Conservation (phyloP, 2,329 filamentous ascomycete species). For the Helotiales sp. region DNA sequence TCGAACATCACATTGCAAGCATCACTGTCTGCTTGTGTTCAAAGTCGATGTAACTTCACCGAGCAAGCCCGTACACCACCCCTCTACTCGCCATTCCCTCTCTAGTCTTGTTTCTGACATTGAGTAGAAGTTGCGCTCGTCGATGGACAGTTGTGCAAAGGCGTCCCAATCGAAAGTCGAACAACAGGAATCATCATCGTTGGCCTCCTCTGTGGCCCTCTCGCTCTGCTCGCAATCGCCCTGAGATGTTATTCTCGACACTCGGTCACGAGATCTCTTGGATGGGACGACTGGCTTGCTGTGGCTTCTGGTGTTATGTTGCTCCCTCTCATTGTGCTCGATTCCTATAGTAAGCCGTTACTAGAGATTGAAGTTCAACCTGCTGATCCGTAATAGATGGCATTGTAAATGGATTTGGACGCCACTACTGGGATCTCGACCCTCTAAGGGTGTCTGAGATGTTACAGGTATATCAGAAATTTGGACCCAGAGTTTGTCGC, state of each 20-base stretch:
- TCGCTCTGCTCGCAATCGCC: slow-evolving; percentile 16
- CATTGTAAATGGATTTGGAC: slow-evolving; percentile 14
- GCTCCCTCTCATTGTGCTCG: slow-evolving; percentile 7
- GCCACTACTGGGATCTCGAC: slow-evolving; percentile 21
- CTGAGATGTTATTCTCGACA: slow-evolving; percentile 21
- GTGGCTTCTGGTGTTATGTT: slow-evolving; percentile 5
- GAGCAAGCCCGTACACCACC: slow-evolving; percentile 13
- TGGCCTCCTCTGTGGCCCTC: slow-evolving; percentile 3
- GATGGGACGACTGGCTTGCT: slow-evolving; percentile 19
- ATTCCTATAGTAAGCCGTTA: slow-evolving; percentile 14
- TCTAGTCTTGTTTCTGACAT: slow-evolving; percentile 4
- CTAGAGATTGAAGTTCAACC: neutral
- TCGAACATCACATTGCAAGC: slow-evolving; percentile 16
- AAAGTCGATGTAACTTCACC: slow-evolving; percentile 5
- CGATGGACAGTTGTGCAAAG: slow-evolving; percentile 15
- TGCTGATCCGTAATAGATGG: slow-evolving; percentile 1
- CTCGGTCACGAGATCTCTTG: slow-evolving; percentile 5
- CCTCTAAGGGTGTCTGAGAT: slow-evolving; percentile 1
- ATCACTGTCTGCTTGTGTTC: slow-evolving; percentile 11
- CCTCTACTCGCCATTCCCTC: too few relatives aligned
- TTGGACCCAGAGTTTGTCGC: neutral
- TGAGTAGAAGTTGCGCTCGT: slow-evolving; percentile 4
- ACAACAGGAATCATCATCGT: slow-evolving; percentile 5
- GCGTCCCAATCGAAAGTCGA: slow-evolving; percentile 11
- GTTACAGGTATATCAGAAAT: slow-evolving; percentile 8